Evolutionary conservation across 2,329 filamentous ascomycete genomes (phyloP), one percentile per base, ranked within the genome.

Genomic region (Sporothrix globosa): DNA sequence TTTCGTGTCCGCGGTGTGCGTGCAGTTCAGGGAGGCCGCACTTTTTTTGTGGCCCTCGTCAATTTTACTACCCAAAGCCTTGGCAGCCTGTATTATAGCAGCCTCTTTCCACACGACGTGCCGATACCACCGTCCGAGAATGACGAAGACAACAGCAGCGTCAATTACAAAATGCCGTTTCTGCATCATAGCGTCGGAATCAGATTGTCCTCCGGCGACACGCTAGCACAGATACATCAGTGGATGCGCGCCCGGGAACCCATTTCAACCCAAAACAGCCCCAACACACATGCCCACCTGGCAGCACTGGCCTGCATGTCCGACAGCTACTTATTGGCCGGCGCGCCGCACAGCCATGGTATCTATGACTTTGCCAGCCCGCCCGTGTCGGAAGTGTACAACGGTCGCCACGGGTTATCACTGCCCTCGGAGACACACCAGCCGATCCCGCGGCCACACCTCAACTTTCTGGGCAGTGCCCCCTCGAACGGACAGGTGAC

Each of bases 301-400:
- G 56, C 34, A 6, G 56, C 56, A 14, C 56, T 61, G 7, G 39
- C 56, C 7, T 61, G 56, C n/a, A 44, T 61, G 34, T 61, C 56
- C 6, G 56, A 61, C 19, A 44, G 9, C 19, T 61, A 61, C n/a
- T 21, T 61, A 1, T 13, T 61, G 7, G 56, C 56, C 19, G 34
- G 6, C 17, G 56, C 56, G 7, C 56, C 56, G 13, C 56, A 61
- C 19, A 44, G 30, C 6, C 34, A 61, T 3, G 56, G 34, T 39
- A 61, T 61, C 34, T 61, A 24, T 19, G 56, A 61, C 56, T 61
- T 61, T 61, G 56, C 11, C 56, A 61, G 56, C 9, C 56, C 56
- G 3, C 34, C 56, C 7, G 34, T 61, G 34, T 61, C 56, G 6
- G 56, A 61, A 17, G 39, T 61, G 1, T 61, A 61, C 10, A 39